These are phyloP conservation scores for Phytophthora fragariaefolia DNA, from an alignment of 352 stramenopile genomes.

Conservation along the genomic window DNA sequence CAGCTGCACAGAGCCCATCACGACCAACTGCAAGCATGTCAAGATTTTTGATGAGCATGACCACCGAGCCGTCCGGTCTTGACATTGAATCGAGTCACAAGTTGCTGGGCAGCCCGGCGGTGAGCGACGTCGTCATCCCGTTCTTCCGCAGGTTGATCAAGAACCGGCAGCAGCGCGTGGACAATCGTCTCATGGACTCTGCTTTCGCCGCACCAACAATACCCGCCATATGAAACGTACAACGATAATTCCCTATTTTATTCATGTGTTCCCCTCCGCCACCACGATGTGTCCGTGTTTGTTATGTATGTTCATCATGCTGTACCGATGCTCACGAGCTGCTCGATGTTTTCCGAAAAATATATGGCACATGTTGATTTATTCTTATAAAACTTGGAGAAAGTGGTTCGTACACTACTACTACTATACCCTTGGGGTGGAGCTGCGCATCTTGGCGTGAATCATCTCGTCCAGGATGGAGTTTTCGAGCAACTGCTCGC, in stretches of 20 bases:
- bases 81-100: conserved; percentile 21
- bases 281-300: too few relatives aligned
- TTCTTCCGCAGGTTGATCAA: conserved; percentile 26
- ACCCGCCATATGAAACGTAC: conserved; percentile 20
- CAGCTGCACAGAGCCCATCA: conserved; percentile 12
- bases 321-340: too few relatives aligned
- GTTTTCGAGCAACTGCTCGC: conserved; percentile 50
- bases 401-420: conserved; percentile 29
- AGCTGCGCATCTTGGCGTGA: conserved; percentile 26
- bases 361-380: conserved; percentile 41
- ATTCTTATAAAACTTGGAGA: conserved; percentile 23
- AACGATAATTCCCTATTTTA: not conserved
- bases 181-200: conserved; percentile 32
- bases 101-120: conserved; percentile 22
- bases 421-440: conserved; percentile 28
- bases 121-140: conserved; percentile 31
- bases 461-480: conserved; percentile 47
- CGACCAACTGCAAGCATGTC: conserved; percentile 16
- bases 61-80: conserved; percentile 17
- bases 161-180: conserved; percentile 32
- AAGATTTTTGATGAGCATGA: conserved; percentile 26
- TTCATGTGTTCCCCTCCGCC: too few relatives aligned
- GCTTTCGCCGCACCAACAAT: conserved; percentile 1
- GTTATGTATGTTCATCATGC: too few relatives aligned
- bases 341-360: conserved; percentile 31